A percentile compares a stretch with the other conserved stretches of the same genome.
phyloP scores from a whole-genome alignment of 2,329 filamentous ascomycete species.

The Blastomyces gilchristii region DNA sequence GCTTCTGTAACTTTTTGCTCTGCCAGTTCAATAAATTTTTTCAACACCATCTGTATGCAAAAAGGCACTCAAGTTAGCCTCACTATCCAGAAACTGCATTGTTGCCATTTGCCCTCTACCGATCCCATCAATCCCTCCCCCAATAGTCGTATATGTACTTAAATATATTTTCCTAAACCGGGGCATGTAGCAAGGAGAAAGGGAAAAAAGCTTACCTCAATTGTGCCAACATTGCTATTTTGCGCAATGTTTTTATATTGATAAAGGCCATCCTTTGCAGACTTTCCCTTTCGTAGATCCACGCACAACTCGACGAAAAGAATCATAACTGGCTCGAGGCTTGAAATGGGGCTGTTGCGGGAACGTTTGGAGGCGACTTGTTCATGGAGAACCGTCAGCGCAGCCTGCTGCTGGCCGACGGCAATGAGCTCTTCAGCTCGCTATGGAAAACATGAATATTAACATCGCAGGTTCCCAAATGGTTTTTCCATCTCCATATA shows the following conservation, averaged over 20 bases:
- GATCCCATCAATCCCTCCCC: background rate
- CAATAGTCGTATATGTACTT: background rate
- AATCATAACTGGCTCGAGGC: slow-evolving; percentile 96
- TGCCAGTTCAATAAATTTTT: slow-evolving; percentile 95
- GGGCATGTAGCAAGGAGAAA: background rate
- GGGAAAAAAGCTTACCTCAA: slow-evolving; percentile 56
- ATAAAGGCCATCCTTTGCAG: slow-evolving; percentile 96
- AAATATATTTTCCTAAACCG: background rate
- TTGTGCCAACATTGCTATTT: slow-evolving; percentile 96
- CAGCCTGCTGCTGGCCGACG: slow-evolving; percentile 84
- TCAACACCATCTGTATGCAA: slow-evolving; percentile 63
- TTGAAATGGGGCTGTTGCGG: slow-evolving; percentile 91
- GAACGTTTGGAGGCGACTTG: slow-evolving; percentile 98
- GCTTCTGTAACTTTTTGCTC: slow-evolving; percentile 93
- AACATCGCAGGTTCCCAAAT: slow-evolving; percentile 16
- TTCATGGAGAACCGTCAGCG: slow-evolving; percentile 91
- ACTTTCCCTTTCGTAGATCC: slow-evolving; percentile 94
- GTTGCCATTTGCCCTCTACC: background rate
- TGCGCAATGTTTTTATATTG: slow-evolving; percentile 99
- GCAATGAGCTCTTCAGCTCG: slow-evolving; percentile 97
- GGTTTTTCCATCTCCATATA: slow-evolving; percentile 7
- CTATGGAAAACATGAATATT: slow-evolving; percentile 30
- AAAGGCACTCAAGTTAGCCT: slow-evolving; percentile 1
- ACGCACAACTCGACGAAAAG: slow-evolving; percentile 94
- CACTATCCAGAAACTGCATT: background rate